phyloP scores from a whole-genome alignment of 1,284 basidiomycete species.

The Cryptococcus sp. region DNA sequence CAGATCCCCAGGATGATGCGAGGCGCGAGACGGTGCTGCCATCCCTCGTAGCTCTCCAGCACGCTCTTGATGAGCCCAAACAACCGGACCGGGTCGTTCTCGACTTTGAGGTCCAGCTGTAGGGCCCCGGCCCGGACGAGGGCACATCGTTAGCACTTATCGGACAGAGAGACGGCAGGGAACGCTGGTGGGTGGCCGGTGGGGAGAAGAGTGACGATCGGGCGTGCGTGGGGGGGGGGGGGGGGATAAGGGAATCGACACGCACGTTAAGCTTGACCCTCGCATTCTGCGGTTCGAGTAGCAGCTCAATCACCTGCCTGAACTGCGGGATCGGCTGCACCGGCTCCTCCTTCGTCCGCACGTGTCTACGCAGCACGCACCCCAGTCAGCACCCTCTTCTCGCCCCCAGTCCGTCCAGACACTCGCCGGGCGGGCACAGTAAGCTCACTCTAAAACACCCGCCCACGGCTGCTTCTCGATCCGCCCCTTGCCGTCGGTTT shows the following conservation, averaged over 20 bases:
- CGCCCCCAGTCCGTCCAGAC: no score
- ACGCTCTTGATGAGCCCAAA: constrained; percentile 79
- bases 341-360: constrained; percentile 76
- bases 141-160: constrained; percentile 69
- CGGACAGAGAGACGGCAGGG: neutral
- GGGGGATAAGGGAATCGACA: constrained; percentile 62
- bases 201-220: neutral
- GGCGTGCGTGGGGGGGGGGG: no score
- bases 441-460: constrained; percentile 47
- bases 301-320: constrained; percentile 69
- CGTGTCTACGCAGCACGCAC: constrained; percentile 58
- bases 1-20: constrained; percentile 75
- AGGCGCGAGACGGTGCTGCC: constrained; percentile 78
- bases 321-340: constrained; percentile 85
- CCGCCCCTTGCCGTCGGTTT: constrained; percentile 56
- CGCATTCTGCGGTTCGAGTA: constrained; percentile 61
- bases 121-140: constrained; percentile 44
- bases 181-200: no score
- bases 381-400: neutral
- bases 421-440: neutral
- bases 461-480: constrained; percentile 54
- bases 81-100: constrained; percentile 82
- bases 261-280: constrained; percentile 77
- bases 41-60: constrained; percentile 67
- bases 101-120: constrained; percentile 63